Percentiles rank a stretch among this genome's conserved stretches.
phyloP scores from a whole-genome alignment of 1,284 basidiomycete species.

The Meripilus lineatus region DNA sequence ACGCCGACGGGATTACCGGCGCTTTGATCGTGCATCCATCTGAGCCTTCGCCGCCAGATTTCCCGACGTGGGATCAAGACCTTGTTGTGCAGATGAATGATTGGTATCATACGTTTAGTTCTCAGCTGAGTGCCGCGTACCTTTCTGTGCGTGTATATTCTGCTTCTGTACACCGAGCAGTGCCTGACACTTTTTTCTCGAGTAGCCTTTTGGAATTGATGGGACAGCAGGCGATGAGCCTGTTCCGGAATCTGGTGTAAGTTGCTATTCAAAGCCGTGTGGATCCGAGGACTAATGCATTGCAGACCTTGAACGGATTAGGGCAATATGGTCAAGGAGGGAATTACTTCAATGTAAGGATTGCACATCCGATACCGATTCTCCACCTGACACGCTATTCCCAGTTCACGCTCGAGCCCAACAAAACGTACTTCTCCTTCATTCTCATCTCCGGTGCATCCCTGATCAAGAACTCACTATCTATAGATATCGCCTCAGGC shows the following conservation, averaged over 20 bases:
- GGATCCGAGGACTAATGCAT: neutral
- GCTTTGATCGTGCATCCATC: slow-evolving; percentile 19
- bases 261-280: slow-evolving; percentile 5
- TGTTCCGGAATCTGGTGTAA: slow-evolving; percentile 31
- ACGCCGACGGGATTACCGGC: slow-evolving; percentile 44
- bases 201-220: slow-evolving; percentile 26
- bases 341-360: slow-evolving; percentile 23
- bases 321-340: slow-evolving; percentile 27
- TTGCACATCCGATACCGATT: slow-evolving; percentile 2
- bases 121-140: slow-evolving; percentile 25
- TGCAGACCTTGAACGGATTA: slow-evolving; percentile 30
- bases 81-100: slow-evolving; percentile 32
- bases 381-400: slow-evolving; percentile 2
- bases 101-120: slow-evolving; percentile 30
- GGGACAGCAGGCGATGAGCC: slow-evolving; percentile 33
- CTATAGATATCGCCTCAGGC: slow-evolving; percentile 41
- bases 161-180: neutral
- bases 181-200: neutral
- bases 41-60: slow-evolving; percentile 21
- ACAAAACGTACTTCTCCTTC: slow-evolving; percentile 15
- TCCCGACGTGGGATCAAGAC: slow-evolving; percentile 31
- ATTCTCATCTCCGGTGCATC: neutral
- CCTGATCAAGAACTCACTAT: neutral
- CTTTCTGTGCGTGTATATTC: slow-evolving; percentile 21
- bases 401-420: slow-evolving; percentile 24